Conservation (phyloP, 2,329 filamentous ascomycete species). For the Epichloe gansuensis region DNA sequence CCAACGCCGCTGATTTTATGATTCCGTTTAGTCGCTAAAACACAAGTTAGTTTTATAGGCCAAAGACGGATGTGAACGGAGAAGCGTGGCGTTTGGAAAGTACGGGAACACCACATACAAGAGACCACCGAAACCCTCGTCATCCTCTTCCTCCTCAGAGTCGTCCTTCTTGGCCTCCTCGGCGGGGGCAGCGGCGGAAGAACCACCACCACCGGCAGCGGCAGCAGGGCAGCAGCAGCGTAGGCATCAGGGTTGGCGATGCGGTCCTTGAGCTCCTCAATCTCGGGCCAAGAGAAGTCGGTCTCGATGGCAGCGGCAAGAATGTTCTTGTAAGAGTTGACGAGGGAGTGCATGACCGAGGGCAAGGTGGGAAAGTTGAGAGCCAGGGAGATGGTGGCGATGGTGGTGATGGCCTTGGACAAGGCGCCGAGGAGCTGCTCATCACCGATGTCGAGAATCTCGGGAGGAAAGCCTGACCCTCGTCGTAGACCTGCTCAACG, state of each 20-base stretch:
- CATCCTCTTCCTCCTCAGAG: constrained; percentile 57
- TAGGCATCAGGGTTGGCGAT: constrained; percentile 98
- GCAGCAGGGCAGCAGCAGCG: constrained; percentile 65
- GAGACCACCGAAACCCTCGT: constrained; percentile 67
- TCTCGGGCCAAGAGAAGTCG: constrained; percentile 88
- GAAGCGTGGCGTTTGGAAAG: neutral
- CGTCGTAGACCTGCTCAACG: constrained; percentile 91
- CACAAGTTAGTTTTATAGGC: constrained; percentile 25
- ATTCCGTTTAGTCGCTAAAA: constrained; percentile 39
- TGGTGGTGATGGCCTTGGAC: constrained; percentile 68
- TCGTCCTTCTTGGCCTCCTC: constrained; percentile 55
- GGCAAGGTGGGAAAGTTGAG: constrained; percentile 92
- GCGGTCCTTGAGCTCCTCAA: constrained; percentile 97
- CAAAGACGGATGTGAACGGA: neutral
- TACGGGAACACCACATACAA: constrained; percentile 38
- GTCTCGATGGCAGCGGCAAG: constrained; percentile 82
- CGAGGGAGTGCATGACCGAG: constrained; percentile 87
- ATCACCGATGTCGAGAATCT: constrained; percentile 88
- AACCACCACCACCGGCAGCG: constrained; percentile 34
- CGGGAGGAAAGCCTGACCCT: constrained; percentile 83
- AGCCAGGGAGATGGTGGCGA: constrained; percentile 84
- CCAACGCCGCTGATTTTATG: constrained; percentile 24
- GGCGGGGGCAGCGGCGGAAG: constrained; percentile 38
- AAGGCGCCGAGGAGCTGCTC: constrained; percentile 83
- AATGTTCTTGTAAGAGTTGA: constrained; percentile 98